Base-by-base conservation (phyloP, 441 rosid genomes). In the Breynia disticha region DNA sequence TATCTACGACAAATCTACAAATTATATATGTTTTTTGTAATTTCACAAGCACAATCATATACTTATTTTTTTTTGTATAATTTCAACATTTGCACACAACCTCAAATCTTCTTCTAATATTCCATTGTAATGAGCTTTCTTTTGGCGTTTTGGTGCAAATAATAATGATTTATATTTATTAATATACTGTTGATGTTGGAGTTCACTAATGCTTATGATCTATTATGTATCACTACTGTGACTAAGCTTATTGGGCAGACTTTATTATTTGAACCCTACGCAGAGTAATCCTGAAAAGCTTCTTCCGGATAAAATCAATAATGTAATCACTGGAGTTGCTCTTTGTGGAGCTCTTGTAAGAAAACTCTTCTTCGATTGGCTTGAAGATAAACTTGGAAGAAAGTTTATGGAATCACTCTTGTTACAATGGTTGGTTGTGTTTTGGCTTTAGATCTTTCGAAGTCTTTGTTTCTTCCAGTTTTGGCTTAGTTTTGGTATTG, bases 351-450 rank as follows among this genome's bases (percentile, higher is more conserved):
- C 44, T 15, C 44, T 41, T 11, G 44, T 15, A 11, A 15, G 44
- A 4, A 13, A 41, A 6, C 44, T 41, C 15, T 41, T 41, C n/a
- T 41, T 41, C 44, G 44, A 15, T 11, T 41, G 44, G 44, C 44
- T 41, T 1, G 44, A 15, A 11, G 44, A 41, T 9, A 41, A 41
- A 41, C 44, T 41, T 41, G 44, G 44, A 41, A 41, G 44, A 41
- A 42, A 42, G 50, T 52, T 55, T 48, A 41, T 41, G 44, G 44
- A 2, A 41, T 41, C 44, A 41, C 44, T 41, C 44, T 41, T 11
- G 44, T 7, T 9, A 41, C 44, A 41, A 41, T 41, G 44, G 44
- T 41, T 4, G 44, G 44, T 9, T 41, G 44, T 41, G 44, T 15
- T 15, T 41, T 41, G 13, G 44, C 44, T 41, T 41, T 15, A 11